These are phyloP conservation scores for Quercus robur DNA, from an alignment of 306 rosid species.

Conservation along the genomic window DNA sequence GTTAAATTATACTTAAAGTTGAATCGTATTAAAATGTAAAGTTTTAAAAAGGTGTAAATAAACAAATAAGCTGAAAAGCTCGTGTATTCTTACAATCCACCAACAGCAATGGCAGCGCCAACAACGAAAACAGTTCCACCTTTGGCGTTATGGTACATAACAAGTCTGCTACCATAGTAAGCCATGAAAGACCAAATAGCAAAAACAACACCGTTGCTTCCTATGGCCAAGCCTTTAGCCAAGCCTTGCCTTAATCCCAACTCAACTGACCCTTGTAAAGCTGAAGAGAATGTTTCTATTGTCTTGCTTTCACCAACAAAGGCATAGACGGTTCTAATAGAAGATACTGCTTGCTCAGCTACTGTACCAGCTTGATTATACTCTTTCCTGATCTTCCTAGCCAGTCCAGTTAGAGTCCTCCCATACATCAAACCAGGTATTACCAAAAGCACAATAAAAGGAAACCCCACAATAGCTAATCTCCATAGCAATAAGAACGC, in stretches of 20 bases:
- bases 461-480: conserved; percentile 74
- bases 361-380: conserved; percentile 64
- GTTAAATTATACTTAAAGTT: too few relatives aligned
- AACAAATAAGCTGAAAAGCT: too few relatives aligned
- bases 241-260: conserved; percentile 82
- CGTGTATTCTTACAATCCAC: conserved; percentile 65
- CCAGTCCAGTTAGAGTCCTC: conserved; percentile 62
- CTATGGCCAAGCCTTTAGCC: conserved; percentile 88
- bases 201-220: conserved; percentile 81
- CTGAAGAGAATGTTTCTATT: conserved; percentile 56
- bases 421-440: conserved; percentile 87
- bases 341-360: conserved; percentile 86
- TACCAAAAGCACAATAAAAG: conserved; percentile 63
- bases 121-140: conserved; percentile 89
- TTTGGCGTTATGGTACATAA: conserved; percentile 82
- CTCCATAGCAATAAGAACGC: conserved; percentile 73
- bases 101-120: conserved; percentile 72
- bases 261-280: conserved; percentile 61
- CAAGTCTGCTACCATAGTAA: conserved; percentile 79
- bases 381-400: conserved; percentile 65
- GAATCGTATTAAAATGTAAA: neutral
- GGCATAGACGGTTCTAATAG: conserved; percentile 81
- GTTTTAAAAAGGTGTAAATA: neutral
- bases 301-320: conserved; percentile 80
- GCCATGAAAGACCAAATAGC: conserved; percentile 89